These are phyloP conservation scores for Candida schatavii DNA, from an alignment of 805 yeast species.

Conservation along the genomic window DNA sequence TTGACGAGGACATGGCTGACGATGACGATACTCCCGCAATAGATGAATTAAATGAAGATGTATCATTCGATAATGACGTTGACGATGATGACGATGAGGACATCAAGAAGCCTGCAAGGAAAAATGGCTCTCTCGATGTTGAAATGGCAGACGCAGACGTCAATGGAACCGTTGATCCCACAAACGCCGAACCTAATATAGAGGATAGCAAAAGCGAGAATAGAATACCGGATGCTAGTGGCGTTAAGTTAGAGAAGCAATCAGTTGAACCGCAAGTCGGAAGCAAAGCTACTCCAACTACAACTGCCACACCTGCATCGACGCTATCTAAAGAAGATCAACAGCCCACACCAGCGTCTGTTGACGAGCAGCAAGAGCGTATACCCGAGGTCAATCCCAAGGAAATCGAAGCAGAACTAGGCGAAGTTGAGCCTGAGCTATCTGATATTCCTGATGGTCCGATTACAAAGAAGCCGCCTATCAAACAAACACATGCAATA, in stretches of 20 bases:
- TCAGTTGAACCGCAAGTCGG: background rate
- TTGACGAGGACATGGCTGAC: constrained; percentile 10
- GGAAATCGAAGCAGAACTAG: background rate
- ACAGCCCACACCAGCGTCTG: background rate
- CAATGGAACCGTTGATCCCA: background rate
- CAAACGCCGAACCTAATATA: background rate
- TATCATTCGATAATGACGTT: background rate
- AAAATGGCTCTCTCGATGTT: constrained; percentile 2
- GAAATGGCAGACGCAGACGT: constrained; percentile 1
- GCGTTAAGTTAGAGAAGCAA: background rate
- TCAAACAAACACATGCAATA: constrained; percentile 74
- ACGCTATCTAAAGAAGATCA: background rate
- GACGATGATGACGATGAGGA: background rate
- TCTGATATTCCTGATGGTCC: constrained; percentile 2
- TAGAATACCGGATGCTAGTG: background rate
- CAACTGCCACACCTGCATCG: no score
- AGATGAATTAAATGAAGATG: constrained; percentile 2
- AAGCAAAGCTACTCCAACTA: background rate
- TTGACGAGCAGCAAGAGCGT: background rate
- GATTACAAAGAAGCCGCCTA: constrained; percentile 1
- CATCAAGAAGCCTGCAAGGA: constrained; percentile 1
- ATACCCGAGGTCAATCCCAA: background rate
- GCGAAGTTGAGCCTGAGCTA: background rate
- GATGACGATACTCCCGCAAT: constrained; percentile 6
- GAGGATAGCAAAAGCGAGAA: background rate